These are phyloP conservation scores for Aspergillus sp. DNA, from an alignment of 2,329 filamentous ascomycete genomes.

Conservation along the genomic window DNA sequence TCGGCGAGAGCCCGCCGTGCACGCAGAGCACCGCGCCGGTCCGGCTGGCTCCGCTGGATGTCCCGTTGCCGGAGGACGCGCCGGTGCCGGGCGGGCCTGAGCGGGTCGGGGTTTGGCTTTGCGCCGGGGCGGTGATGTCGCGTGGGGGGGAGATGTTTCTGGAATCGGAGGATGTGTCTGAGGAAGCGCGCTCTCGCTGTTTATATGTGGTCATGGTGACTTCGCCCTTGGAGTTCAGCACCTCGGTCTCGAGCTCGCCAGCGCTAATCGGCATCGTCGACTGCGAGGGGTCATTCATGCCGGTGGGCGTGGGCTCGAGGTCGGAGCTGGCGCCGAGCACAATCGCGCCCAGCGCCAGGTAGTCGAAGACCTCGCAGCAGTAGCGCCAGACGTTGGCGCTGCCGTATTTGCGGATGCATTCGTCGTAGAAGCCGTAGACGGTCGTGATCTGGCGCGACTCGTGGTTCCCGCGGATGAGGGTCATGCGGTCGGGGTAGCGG, in stretches of 20 bases:
- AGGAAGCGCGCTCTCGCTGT: conserved; percentile 21
- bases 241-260: conserved; percentile 81
- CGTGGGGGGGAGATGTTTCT: conserved; percentile 31
- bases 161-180: conserved; percentile 26
- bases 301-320: conserved; percentile 49
- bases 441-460: conserved; percentile 95
- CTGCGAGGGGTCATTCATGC: conserved; percentile 36
- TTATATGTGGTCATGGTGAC: conserved; percentile 53
- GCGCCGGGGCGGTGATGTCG: conserved; percentile 35
- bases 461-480: conserved; percentile 88
- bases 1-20: conserved; percentile 81
- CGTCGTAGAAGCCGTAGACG: conserved; percentile 97
- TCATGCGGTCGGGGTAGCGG: conserved; percentile 93
- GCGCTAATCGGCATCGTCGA: conserved; percentile 48
- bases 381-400: conserved; percentile 95
- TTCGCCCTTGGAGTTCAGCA: conserved; percentile 73
- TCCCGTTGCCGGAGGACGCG: conserved; percentile 63
- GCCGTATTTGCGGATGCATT: conserved; percentile 91
- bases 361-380: conserved; percentile 97
- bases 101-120: conserved; percentile 38
- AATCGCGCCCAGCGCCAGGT: conserved; percentile 80
- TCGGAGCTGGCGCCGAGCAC: conserved; percentile 72
- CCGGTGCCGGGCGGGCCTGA: conserved; percentile 71
- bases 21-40: conserved; percentile 87
- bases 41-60: conserved; percentile 42